phyloP scores from a whole-genome alignment of 192 early-diverging fungal species.

The Geranomyces variabilis region DNA sequence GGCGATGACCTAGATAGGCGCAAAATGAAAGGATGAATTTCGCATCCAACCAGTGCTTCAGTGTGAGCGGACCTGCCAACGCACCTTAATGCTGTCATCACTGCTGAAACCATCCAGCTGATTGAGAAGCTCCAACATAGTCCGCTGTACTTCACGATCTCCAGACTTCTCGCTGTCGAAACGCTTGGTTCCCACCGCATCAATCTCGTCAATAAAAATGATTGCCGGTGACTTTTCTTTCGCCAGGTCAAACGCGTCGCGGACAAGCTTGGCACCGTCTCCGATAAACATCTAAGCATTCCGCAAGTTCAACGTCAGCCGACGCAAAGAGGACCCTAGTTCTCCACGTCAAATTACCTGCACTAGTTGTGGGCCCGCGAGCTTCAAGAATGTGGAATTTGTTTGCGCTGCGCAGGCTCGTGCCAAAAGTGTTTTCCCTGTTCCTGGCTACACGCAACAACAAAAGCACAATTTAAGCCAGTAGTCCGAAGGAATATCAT shows the following conservation, averaged over 20 bases:
- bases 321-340: too few species aligned
- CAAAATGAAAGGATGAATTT: background rate
- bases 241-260: conserved; percentile 94
- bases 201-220: conserved; percentile 99
- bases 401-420: conserved; percentile 98
- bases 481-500: background rate
- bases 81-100: conserved; percentile 96
- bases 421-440: conserved; percentile 95
- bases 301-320: too few species aligned
- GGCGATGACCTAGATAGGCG: conserved; percentile 94
- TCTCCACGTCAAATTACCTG: conserved; percentile 52
- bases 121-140: conserved; percentile 98
- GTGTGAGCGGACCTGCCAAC: background rate
- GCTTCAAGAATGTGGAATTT: conserved; percentile 92
- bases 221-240: conserved; percentile 99
- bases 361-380: conserved; percentile 95
- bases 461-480: background rate
- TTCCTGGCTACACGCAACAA: conserved; percentile 67
- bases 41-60: too few species aligned
- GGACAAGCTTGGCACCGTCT: conserved; percentile 65
- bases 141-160: conserved; percentile 98
- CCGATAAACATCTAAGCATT: conserved; percentile 54
- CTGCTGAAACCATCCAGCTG: conserved; percentile 96
- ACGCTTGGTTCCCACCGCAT: conserved; percentile 98
- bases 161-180: conserved; percentile 97